Evolutionary conservation across 2,329 filamentous ascomycete species (phyloP).

Genomic region (Teratosphaeria destructans): DNA sequence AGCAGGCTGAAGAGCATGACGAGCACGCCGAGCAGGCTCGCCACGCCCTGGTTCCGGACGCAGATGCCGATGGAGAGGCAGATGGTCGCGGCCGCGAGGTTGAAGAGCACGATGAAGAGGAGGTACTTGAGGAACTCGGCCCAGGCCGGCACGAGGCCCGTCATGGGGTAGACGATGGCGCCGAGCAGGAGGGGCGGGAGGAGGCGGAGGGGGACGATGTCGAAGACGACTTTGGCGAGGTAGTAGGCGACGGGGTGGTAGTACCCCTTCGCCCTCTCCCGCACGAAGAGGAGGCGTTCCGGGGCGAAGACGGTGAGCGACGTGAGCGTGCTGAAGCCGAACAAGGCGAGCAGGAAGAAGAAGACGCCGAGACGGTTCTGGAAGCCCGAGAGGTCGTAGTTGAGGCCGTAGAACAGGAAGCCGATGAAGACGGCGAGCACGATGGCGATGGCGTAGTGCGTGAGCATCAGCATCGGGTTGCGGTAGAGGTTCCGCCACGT

Average conservation of each 20-base stretch:
- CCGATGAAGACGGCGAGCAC: conserved; percentile 87
- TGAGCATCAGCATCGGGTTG: conserved; percentile 96
- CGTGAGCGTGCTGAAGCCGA: conserved; percentile 92
- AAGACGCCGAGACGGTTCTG: conserved; percentile 95
- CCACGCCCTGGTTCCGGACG: conserved; percentile 82
- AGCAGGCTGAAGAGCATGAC: conserved; percentile 96
- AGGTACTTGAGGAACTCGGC: conserved; percentile 85
- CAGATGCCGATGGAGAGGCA: conserved; percentile 95
- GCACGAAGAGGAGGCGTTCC: conserved; percentile 80
- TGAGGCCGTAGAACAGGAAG: conserved; percentile 91
- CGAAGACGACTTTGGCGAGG: conserved; percentile 91
- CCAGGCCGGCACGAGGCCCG: conserved; percentile 72
- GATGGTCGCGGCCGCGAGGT: conserved; percentile 83
- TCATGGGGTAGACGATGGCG: conserved; percentile 96
- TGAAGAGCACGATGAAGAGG: conserved; percentile 86
- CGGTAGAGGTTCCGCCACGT: conserved; percentile 97
- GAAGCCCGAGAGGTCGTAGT: conserved; percentile 93
- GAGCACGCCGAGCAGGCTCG: conserved; percentile 84
- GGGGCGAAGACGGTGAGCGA: conserved; percentile 87
- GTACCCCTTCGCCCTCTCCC: conserved; percentile 93
- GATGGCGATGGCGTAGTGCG: conserved; percentile 95
- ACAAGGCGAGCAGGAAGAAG: conserved; percentile 91
- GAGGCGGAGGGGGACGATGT: conserved; percentile 87
- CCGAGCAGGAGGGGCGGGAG: conserved; percentile 93
- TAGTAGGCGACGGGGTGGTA: conserved; percentile 94